Evolutionary conservation across 805 yeast species (phyloP).

Genomic region (Zygosaccharomyces siamensis): DNA sequence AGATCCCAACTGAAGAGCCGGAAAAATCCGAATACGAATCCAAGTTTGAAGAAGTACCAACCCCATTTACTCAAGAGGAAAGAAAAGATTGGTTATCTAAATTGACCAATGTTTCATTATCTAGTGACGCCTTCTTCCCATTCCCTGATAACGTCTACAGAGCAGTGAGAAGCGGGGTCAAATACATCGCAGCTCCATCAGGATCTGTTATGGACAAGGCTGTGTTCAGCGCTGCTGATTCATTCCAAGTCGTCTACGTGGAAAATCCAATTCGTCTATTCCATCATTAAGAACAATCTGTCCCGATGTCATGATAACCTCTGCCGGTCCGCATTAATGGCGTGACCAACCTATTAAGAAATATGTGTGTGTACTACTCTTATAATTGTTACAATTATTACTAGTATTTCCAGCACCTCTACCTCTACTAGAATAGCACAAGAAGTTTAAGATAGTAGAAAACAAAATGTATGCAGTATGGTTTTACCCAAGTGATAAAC

Average conservation of each 20-base stretch:
- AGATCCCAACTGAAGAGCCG: slow-evolving; percentile 87
- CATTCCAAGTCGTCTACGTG: slow-evolving; percentile 82
- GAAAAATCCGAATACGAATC: slow-evolving; percentile 89
- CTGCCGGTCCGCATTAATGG: background rate
- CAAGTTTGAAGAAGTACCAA: slow-evolving; percentile 79
- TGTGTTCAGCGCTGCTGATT: slow-evolving; percentile 92
- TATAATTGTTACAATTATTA: background rate
- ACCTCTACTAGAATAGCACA: background rate
- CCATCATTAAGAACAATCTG: slow-evolving; percentile 65
- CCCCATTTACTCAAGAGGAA: slow-evolving; percentile 76
- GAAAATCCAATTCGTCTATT: slow-evolving; percentile 96
- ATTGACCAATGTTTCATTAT: slow-evolving; percentile 79
- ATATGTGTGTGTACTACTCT: background rate
- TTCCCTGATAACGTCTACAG: slow-evolving; percentile 99
- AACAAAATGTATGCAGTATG: slow-evolving; percentile 88
- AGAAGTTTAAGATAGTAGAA: too few relatives aligned
- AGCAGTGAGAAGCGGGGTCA: slow-evolving; percentile 95
- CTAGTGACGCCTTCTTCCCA: slow-evolving; percentile 99
- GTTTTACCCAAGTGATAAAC: slow-evolving; percentile 98
- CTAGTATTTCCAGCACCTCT: background rate
- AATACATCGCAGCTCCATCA: slow-evolving; percentile 91
- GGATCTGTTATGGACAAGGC: slow-evolving; percentile 98
- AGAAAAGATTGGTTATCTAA: slow-evolving; percentile 81
- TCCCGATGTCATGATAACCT: background rate
- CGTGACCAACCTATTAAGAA: too few relatives aligned